phyloP scores from a whole-genome alignment of 2,329 filamentous ascomycete genomes.

The Tolypocladium capitatum region DNA sequence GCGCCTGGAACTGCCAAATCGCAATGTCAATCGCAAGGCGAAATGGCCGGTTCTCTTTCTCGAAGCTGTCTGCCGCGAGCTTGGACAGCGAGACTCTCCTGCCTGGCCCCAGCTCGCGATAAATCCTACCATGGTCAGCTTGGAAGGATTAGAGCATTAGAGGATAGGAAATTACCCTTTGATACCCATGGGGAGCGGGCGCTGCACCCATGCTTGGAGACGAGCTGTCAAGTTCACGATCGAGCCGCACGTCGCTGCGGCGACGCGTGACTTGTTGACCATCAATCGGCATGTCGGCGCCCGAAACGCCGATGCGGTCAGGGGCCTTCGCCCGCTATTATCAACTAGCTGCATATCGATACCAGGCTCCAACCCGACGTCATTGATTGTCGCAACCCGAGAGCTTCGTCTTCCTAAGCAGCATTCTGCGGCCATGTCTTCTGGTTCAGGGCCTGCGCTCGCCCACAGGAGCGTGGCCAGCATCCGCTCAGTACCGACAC shows the following conservation, averaged over 20 bases:
- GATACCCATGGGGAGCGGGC: slow-evolving; percentile 42
- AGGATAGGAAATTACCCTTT: slow-evolving; percentile 36
- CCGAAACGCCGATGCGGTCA: slow-evolving; percentile 2
- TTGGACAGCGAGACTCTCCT: slow-evolving; percentile 70
- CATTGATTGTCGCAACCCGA: background rate
- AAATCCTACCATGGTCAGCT: slow-evolving; percentile 48
- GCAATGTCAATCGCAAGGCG: slow-evolving; percentile 87
- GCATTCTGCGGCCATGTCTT: slow-evolving; percentile 25
- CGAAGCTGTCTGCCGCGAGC: slow-evolving; percentile 65
- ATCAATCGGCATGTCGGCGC: slow-evolving; percentile 15
- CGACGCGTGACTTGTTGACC: slow-evolving; percentile 12
- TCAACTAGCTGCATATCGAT: background rate
- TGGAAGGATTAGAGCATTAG: accelerated
- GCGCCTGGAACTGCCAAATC: slow-evolving; percentile 94
- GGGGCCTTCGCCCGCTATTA: slow-evolving; percentile 1
- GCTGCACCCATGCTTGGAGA: slow-evolving; percentile 1
- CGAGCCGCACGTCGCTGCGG: slow-evolving; percentile 17
- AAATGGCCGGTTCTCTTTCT: slow-evolving; percentile 56
- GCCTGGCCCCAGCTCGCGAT: slow-evolving; percentile 75
- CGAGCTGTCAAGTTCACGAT: background rate
- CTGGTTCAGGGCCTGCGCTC: slow-evolving; percentile 28
- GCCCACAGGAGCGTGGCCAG: slow-evolving; percentile 46
- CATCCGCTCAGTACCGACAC: slow-evolving; percentile 34
- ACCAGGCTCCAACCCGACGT: background rate
- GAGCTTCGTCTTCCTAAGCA: background rate